Base-by-base conservation (phyloP, 345 rosid species). In the Salix udensis region DNA sequence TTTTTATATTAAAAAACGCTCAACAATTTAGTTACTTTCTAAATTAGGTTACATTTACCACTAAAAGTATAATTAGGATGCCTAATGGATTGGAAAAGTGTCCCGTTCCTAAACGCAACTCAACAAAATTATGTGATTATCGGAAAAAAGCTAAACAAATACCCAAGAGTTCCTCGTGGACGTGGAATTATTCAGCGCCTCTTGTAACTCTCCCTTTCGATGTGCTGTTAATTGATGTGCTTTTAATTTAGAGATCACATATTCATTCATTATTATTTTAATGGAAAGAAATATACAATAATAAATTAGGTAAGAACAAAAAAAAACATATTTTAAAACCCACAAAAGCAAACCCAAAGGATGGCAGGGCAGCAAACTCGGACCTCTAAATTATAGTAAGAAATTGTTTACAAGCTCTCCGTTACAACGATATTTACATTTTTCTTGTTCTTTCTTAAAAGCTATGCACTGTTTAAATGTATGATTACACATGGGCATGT, bases 401-500 rank as follows among this genome's bases (percentile, higher is more conserved):
- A 48, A 26, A 15, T 36, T 28, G 39, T 65, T 31, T 30, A 74
- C 73, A 73, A 23, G 36, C 19, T 19, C 65, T 0, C 52, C 24
- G 71, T 19, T 13, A 13, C 62, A 39, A 44, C 44, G 75, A 61
- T 71, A 71, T 80, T 31, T 67, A 76, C 76, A 76, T 40, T 30
- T 24, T 44, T 53, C 36, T 34, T 34, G 36, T 26, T 39, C 6
- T 67, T 62, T 21, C 37, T 50, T 44, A 15, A 28, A 58, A 68
- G 39, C 16, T 55, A 71, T 55, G 40, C 24, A 66, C 74, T 34
- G 21, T 71, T 42, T 67, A 26, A 11, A 16, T 24, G 64, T 55
- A 76, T 70, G 81, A 70, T 53, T 55, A 65, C 78, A 77, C 66
- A 66, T 74, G 76, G 74, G 75, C 81, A 66, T 74, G 79, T 74